Percentiles rank a stretch among this genome's conserved stretches.
phyloP scores from a whole-genome alignment of 371 early-diverging fungal species.

The Mortierella sp. region DNA sequence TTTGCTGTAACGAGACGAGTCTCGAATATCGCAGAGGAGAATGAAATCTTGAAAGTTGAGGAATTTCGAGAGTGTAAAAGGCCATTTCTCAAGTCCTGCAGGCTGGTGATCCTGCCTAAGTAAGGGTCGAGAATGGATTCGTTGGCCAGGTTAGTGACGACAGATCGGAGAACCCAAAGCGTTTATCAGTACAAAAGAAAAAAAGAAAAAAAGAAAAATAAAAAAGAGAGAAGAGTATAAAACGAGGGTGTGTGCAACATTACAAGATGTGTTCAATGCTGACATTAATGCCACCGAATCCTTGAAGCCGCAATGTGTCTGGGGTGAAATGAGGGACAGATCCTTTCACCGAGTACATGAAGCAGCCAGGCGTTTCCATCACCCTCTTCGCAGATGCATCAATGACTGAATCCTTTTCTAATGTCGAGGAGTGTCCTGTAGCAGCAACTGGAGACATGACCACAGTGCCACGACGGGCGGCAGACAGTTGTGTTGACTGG shows the following conservation, averaged over 20 bases:
- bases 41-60: slow-evolving; percentile 65
- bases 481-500: slow-evolving; percentile 42
- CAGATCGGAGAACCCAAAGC: background rate
- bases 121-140: background rate
- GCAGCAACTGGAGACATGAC: slow-evolving; percentile 13
- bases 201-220: no score
- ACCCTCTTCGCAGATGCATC: slow-evolving; percentile 15
- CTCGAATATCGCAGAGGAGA: slow-evolving; percentile 75
- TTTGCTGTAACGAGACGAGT: slow-evolving; percentile 61
- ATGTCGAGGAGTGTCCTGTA: background rate
- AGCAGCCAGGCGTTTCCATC: slow-evolving; percentile 76
- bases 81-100: slow-evolving; percentile 59
- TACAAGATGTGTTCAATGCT: slow-evolving; percentile 74
- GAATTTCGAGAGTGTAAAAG: slow-evolving; percentile 67
- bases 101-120: slow-evolving; percentile 52
- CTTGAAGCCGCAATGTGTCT: slow-evolving; percentile 67
- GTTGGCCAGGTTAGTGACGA: no score
- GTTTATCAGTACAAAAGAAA: no score
- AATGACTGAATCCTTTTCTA: slow-evolving; percentile 1
- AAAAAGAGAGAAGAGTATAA: background rate
- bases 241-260: background rate
- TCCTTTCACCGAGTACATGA: slow-evolving; percentile 79
- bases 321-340: slow-evolving; percentile 82
- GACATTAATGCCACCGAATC: slow-evolving; percentile 62
- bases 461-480: slow-evolving; percentile 48